Evolutionary conservation across 306 rosid genomes (phyloP).

Genomic region (Luffa aegyptiaca): DNA sequence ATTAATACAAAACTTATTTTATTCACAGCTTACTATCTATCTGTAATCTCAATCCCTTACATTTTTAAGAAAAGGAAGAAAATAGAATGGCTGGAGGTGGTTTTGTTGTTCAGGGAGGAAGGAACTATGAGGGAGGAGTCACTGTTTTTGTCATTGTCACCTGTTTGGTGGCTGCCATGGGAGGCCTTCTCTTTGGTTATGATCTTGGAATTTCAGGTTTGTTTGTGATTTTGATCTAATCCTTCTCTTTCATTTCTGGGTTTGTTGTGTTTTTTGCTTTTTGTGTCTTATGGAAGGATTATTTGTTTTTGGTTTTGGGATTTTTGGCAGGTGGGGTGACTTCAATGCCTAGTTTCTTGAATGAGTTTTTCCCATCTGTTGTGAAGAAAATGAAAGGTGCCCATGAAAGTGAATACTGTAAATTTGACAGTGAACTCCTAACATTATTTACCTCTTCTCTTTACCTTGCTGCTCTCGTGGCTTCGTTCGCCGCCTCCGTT

Average conservation of each 20-base stretch:
- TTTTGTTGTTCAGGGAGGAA: not conserved
- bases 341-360: slow-evolving; percentile 26
- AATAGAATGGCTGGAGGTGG: slow-evolving; percentile 19
- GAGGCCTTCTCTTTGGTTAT: slow-evolving; percentile 30
- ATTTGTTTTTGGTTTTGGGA: not conserved
- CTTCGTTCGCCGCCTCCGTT: slow-evolving; percentile 46
- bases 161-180: slow-evolving; percentile 21
- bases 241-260: not conserved
- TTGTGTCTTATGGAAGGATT: not conserved
- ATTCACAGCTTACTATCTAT: not conserved
- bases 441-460: slow-evolving; percentile 54
- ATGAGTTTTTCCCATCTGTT: slow-evolving; percentile 36
- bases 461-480: slow-evolving; percentile 43
- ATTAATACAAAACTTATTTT: not conserved
- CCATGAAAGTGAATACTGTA: slow-evolving; percentile 41
- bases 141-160: slow-evolving; percentile 14
- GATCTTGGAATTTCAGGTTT: slow-evolving; percentile 33
- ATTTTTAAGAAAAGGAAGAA: not conserved
- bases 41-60: not conserved
- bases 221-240: too few relatives aligned
- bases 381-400: slow-evolving; percentile 28
- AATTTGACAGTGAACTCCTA: slow-evolving; percentile 47
- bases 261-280: too few relatives aligned
- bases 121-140: slow-evolving; percentile 19
- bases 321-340: slow-evolving; percentile 29